Evolutionary conservation across 305 asterid genomes (phyloP), one percentile per base, ranked within the genome.

Genomic region (Ilex paraguariensis): DNA sequence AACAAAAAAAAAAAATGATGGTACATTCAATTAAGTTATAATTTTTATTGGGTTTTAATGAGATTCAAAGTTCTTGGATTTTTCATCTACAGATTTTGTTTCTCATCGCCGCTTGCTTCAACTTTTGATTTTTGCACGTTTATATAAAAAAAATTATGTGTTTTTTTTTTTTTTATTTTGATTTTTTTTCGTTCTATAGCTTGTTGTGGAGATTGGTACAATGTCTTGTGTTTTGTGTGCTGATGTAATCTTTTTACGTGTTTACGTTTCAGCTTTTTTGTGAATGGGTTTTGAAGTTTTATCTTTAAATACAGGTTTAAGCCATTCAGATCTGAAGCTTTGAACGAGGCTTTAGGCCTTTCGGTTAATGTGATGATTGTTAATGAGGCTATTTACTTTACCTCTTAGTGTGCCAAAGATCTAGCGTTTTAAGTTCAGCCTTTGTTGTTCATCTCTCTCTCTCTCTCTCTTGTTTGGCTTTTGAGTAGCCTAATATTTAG

Each of bases 321-420:
- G 45, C 70, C 14, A 42, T 73, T 67, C 74, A 70, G 77, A 66
- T 74, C 83, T 78, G 75, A 62, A 62, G 63, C 60, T 57, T 54
- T 57, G 57, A 40, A 57, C 61, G 77, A 54, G 45, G 58, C 32
- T 33, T 62, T 44, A 64, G 45, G 58, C 32, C 30, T 62, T 44
- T 68, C 65, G 63, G 36, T 10, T 71, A 52, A n/a, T 52, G 12
- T 51, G 11, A 42, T 51, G 33, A 33, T 44, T 12, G 52, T 61
- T 49, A 5, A 12, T 52, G 65, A 50, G 70, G 64, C 62, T 56
- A 59, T 64, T 54, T 57, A 15, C 50, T 36, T 36, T 36, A 36
- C 42, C 42, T 36, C 42, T 36, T 36, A 1, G 9, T 36, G 9
- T 36, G 6, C 42, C 42, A 57, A 53, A 70, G 74, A 69, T 49